These are phyloP conservation scores for Aspergillus hiratsukae DNA, from an alignment of 2,329 filamentous ascomycete genomes.

Conservation along the genomic window DNA sequence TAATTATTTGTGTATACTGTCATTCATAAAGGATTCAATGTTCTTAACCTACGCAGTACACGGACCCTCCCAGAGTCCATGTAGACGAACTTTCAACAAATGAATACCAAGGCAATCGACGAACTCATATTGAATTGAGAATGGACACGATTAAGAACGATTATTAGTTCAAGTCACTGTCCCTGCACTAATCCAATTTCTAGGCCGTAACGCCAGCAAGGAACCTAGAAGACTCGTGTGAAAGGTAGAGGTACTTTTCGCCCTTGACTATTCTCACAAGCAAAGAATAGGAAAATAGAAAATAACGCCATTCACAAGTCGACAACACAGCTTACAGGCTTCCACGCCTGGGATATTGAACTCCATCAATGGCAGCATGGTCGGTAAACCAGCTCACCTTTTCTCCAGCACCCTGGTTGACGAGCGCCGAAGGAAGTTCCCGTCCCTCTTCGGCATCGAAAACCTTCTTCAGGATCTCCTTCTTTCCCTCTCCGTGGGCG, in stretches of 20 bases:
- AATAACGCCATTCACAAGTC: neutral
- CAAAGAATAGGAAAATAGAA: neutral
- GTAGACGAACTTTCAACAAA: neutral
- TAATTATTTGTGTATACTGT: neutral
- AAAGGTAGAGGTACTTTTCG: neutral
- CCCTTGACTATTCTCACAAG: neutral
- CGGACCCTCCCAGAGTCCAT: neutral
- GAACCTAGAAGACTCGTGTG: neutral
- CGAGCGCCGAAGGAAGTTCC: slow-evolving; percentile 75
- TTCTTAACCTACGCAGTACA: neutral
- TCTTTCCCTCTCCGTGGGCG: slow-evolving; percentile 83
- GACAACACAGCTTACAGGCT: slow-evolving; percentile 45
- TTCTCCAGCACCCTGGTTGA: slow-evolving; percentile 80
- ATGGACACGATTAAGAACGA: neutral
- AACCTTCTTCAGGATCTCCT: slow-evolving; percentile 86
- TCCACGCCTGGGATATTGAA: slow-evolving; percentile 73
- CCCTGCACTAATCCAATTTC: neutral
- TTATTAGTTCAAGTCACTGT: neutral
- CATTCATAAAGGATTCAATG: neutral
- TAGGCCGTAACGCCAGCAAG: neutral
- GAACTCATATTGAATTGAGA: neutral
- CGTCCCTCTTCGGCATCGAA: slow-evolving; percentile 72
- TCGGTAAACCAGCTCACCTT: slow-evolving; percentile 96
- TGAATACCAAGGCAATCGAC: neutral
- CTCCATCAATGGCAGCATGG: slow-evolving; percentile 75